phyloP scores from a whole-genome alignment of 2,329 filamentous ascomycete genomes.

The Epichloe elymi region DNA sequence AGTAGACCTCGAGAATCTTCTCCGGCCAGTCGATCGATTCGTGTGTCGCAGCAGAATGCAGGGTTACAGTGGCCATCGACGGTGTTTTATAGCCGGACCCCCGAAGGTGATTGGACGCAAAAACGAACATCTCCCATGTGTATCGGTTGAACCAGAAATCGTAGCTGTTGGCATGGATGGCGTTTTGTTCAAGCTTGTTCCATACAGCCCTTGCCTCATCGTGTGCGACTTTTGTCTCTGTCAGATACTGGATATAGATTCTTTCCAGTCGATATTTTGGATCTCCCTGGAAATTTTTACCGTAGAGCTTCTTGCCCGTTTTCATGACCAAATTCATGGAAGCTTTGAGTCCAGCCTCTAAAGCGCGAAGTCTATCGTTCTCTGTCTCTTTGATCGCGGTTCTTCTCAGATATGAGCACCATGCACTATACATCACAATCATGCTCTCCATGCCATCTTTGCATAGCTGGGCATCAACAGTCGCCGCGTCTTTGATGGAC shows the following conservation, averaged over 20 bases:
- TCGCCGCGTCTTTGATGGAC: constrained; percentile 83
- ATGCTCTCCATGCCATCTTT: constrained; percentile 77
- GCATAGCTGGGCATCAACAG: constrained; percentile 71
- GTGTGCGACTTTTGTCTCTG: constrained; percentile 66
- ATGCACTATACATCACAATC: constrained; percentile 81
- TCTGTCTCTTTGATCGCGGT: constrained; percentile 63
- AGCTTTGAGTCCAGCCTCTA: constrained; percentile 76
- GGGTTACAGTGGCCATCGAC: constrained; percentile 58
- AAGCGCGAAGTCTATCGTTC: constrained; percentile 77
- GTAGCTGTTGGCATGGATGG: constrained; percentile 60
- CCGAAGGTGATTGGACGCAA: constrained; percentile 33
- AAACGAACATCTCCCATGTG: constrained; percentile 69
- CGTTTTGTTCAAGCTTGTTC: constrained; percentile 52
- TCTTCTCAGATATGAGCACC: constrained; percentile 88
- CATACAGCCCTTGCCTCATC: constrained; percentile 68
- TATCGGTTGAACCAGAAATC: constrained; percentile 95
- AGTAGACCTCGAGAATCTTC: constrained; percentile 58
- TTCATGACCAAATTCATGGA: constrained; percentile 77
- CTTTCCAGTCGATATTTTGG: constrained; percentile 78
- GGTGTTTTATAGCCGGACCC: constrained; percentile 42
- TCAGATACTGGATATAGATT: constrained; percentile 84
- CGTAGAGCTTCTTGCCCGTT: constrained; percentile 63
- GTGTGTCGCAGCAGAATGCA: constrained; percentile 55
- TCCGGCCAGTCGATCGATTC: constrained; percentile 63
- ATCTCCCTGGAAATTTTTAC: constrained; percentile 67